Evolutionary conservation across 208 protist genomes (phyloP), one percentile per base, ranked within the genome.

Genomic region (Leishmania mexicana): DNA sequence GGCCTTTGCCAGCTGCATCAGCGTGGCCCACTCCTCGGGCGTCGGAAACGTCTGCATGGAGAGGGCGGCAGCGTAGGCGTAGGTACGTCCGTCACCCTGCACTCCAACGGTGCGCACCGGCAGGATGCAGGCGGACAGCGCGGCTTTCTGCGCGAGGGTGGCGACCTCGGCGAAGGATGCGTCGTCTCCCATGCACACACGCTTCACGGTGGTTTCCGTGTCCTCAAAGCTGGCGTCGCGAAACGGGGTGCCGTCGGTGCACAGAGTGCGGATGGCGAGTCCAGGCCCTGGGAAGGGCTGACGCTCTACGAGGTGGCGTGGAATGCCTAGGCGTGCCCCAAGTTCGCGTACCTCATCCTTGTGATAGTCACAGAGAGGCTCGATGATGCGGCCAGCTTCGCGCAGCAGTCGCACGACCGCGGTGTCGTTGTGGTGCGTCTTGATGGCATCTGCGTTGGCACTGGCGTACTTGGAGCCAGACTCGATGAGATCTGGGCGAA

Each of bases 371-470:
- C 92, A 94, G 28, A 99, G 96, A 28, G 99, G 99, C 87, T 99
- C 99, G 76, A 99, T 97, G 58, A 99, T 99, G 77, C 92, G 84
- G 40, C 98, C 98, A 11, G 90, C 89, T 47, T 97, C 90, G 80
- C 98, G 91, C 62, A 99, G 90, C 70, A 93, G 74, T 11, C 98
- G 94, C 47, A 99, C 98, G 28, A 99, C 87, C 24, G 93, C 93
- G 11, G 98, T 99, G 85, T 99, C 98, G 87, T 99, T 99, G 90
- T 99, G 99, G 83, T 99, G 99, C 51, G 98, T 99, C 90, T 99
- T 99, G 88, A 99, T 99, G 24, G 96, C 96, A 77, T 99, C 96
- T 7, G 98, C 96, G 45, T 90, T 91, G 24, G 79, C 90, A 62
- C 94, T 95, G 21, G 94, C 96, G 64, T 97, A 92, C 31, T 83